Conservation (phyloP, 208 protist genomes). For the Leishmania turanica region DNA sequence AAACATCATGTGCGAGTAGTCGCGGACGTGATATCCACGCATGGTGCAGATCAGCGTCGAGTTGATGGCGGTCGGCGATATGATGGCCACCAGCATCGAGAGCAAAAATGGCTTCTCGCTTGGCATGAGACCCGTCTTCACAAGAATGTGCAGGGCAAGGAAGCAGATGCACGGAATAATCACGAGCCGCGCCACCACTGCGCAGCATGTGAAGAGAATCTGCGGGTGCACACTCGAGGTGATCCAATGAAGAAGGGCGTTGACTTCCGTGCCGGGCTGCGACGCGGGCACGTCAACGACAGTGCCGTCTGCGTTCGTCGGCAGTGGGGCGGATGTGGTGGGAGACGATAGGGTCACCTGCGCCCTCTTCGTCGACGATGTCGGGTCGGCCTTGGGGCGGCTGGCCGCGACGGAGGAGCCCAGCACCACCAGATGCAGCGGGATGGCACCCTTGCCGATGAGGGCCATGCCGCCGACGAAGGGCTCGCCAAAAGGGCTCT, state of each 20-base stretch:
- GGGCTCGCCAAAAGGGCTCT: constrained; percentile 38
- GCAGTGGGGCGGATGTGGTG: background rate
- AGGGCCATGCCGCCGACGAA: constrained; percentile 59
- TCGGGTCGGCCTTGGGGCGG: constrained; percentile 13
- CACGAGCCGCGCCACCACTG: constrained; percentile 55
- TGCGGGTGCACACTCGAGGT: constrained; percentile 18
- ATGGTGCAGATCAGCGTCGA: constrained; percentile 68
- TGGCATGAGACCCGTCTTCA: constrained; percentile 44
- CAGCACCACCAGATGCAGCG: constrained; percentile 66
- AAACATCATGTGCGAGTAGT: constrained; percentile 67
- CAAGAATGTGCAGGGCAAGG: constrained; percentile 51
- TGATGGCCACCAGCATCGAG: constrained; percentile 58
- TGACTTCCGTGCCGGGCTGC: background rate
- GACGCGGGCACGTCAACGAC: constrained; percentile 10
- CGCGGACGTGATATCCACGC: constrained; percentile 53
- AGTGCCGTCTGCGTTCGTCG: constrained; percentile 6
- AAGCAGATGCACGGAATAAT: constrained; percentile 61
- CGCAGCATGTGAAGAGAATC: constrained; percentile 40
- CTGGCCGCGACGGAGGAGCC: constrained; percentile 47
- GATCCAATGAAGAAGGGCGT: constrained; percentile 15
- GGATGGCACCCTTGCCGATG: constrained; percentile 59
- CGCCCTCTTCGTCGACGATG: background rate
- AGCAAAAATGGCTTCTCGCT: constrained; percentile 59
- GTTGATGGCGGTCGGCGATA: constrained; percentile 70
- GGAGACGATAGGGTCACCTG: background rate